Evolutionary conservation across 1,139 yeast species (phyloP).

Genomic region (Meyerozyma athensensis): DNA sequence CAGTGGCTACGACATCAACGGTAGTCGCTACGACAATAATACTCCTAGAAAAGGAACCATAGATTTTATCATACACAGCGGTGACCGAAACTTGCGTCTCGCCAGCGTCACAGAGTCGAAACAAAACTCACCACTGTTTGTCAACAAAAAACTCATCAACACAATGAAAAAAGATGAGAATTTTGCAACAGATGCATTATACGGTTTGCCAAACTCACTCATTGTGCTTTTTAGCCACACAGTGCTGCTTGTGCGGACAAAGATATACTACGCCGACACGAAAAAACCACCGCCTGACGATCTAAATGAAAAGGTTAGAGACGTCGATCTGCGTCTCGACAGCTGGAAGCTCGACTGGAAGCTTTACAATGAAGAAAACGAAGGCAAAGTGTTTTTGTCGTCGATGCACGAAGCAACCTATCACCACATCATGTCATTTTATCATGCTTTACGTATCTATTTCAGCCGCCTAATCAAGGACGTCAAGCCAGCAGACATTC

Average conservation of each 20-base stretch:
- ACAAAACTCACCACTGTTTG: constrained; percentile 32
- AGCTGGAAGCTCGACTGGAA: constrained; percentile 71
- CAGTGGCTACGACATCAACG: constrained; percentile 37
- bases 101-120: constrained; percentile 2
- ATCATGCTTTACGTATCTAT: constrained; percentile 70
- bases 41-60: constrained; percentile 33
- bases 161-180: constrained; percentile 48
- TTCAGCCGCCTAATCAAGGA: constrained; percentile 64
- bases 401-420: constrained; percentile 70
- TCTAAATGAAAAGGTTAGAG: constrained; percentile 41
- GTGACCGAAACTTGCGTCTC: constrained; percentile 5
- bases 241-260: constrained; percentile 59
- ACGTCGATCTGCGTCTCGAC: constrained; percentile 47
- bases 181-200: constrained; percentile 74
- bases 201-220: constrained; percentile 80
- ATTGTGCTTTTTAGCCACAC: constrained; percentile 68
- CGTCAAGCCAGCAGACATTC: constrained; percentile 47
- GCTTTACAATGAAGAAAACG: constrained; percentile 21
- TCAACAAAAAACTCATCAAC: constrained; percentile 40
- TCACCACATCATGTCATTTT: constrained; percentile 79
- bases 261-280: constrained; percentile 33
- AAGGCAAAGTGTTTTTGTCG: constrained; percentile 35
- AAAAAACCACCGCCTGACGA: constrained; percentile 32
- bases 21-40: constrained; percentile 23
- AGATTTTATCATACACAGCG: constrained; percentile 41